These are phyloP conservation scores for Phragmites australis DNA, from an alignment of 176 grass and related monocot species.

Conservation along the genomic window DNA sequence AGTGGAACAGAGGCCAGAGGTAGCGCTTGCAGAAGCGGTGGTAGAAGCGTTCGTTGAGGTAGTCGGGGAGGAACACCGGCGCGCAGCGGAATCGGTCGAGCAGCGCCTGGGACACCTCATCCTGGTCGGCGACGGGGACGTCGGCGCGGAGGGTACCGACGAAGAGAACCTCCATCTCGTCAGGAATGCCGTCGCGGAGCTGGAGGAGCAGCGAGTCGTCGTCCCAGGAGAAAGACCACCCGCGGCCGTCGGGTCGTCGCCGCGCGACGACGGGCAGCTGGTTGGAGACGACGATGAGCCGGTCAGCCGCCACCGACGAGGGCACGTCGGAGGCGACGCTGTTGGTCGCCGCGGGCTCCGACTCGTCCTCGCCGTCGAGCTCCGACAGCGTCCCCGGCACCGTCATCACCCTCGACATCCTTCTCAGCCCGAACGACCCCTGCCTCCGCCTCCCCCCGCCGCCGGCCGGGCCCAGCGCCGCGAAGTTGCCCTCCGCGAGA, in stretches of 20 bases:
- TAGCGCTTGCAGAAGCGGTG: constrained; percentile 89
- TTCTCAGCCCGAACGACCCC: constrained; percentile 58
- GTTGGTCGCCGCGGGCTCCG: constrained; percentile 54
- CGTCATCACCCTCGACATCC: constrained; percentile 94
- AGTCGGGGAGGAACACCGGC: constrained; percentile 76
- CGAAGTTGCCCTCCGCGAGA: constrained; percentile 89
- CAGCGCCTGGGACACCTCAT: constrained; percentile 85
- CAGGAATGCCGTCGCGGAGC: constrained; percentile 84
- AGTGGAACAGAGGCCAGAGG: constrained; percentile 97
- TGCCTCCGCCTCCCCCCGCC: constrained; percentile 46
- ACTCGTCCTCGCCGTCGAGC: constrained; percentile 78
- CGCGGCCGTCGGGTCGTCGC: constrained; percentile 76
- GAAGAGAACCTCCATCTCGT: constrained; percentile 96
- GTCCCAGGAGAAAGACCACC: constrained; percentile 92
- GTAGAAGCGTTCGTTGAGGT: constrained; percentile 74
- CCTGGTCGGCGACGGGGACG: constrained; percentile 68
- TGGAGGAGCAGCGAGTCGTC: constrained; percentile 89
- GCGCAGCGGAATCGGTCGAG: constrained; percentile 80
- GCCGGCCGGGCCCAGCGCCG: constrained; percentile 54
- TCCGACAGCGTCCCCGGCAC: constrained; percentile 85
- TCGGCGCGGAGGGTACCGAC: constrained; percentile 82
- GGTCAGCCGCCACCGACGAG: constrained; percentile 69
- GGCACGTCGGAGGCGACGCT: constrained; percentile 82
- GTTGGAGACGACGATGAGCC: constrained; percentile 78
- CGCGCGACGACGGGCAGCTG: constrained; percentile 72